Conservation (phyloP, 78 protist species). For the Dictyostelium citrinum region DNA sequence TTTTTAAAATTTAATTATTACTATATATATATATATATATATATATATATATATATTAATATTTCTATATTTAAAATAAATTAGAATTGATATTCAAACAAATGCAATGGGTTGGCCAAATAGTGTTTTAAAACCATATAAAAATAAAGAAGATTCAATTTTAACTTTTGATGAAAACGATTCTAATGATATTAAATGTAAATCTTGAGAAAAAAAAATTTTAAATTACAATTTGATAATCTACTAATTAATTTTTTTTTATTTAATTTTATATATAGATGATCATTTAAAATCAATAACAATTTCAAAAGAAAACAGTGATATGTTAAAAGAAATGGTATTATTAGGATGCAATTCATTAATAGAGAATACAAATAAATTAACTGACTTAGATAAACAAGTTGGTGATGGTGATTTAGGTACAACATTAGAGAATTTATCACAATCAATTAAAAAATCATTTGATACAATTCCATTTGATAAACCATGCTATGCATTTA, state of each 20-base stretch:
- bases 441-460: neutral
- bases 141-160: neutral
- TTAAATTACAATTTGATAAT: too few relatives aligned
- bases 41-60: neutral
- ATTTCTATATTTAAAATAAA: neutral
- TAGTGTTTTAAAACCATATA: neutral
- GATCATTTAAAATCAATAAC: neutral
- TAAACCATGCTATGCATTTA: constrained; percentile 33
- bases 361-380: neutral
- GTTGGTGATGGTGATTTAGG: constrained; percentile 85
- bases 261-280: neutral
- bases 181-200: neutral
- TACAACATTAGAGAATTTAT: constrained; percentile 2
- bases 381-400: constrained; percentile 44
- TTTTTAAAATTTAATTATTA: too few relatives aligned
- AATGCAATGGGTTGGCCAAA: constrained; percentile 54
- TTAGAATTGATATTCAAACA: constrained; percentile 7
- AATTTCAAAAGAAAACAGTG: neutral
- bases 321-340: neutral
- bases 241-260: neutral
- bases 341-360: neutral
- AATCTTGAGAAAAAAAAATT: too few relatives aligned
- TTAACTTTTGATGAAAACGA: neutral
- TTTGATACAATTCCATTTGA: constrained; percentile 1
- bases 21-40: neutral